Evolutionary conservation across 805 yeast species (phyloP).

Genomic region (Saturnispora silvae): DNA sequence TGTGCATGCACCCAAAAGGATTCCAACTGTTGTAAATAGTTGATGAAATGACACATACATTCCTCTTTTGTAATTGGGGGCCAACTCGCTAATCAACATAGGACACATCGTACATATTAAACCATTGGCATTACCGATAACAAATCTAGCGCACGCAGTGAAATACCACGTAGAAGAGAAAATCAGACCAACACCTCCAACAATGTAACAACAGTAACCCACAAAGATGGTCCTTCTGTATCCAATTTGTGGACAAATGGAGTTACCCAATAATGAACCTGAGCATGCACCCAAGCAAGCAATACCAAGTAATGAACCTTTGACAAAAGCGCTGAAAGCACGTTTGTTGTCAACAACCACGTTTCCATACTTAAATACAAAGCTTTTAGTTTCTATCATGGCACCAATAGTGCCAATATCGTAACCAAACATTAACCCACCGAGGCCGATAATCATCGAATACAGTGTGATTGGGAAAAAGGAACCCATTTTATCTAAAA

Average conservation of each 20-base stretch:
- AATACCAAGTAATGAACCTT: slow-evolving; percentile 24
- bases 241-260: slow-evolving; percentile 20
- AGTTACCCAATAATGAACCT: slow-evolving; percentile 20
- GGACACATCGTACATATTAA: slow-evolving; percentile 25
- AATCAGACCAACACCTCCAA: slow-evolving; percentile 16
- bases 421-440: slow-evolving; percentile 28
- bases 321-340: slow-evolving; percentile 16
- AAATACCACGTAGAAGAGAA: slow-evolving; percentile 17
- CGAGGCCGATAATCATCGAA: slow-evolving; percentile 21
- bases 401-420: slow-evolving; percentile 31
- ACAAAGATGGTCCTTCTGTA: slow-evolving; percentile 16
- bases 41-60: slow-evolving; percentile 25
- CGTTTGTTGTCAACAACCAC: slow-evolving; percentile 1
- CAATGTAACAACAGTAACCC: slow-evolving; percentile 15
- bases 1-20: slow-evolving; percentile 22
- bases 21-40: slow-evolving; percentile 27
- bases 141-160: slow-evolving; percentile 21
- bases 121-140: slow-evolving; percentile 26
- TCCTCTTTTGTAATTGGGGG: slow-evolving; percentile 25
- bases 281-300: slow-evolving; percentile 26
- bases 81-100: slow-evolving; percentile 28
- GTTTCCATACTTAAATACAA: slow-evolving; percentile 20
- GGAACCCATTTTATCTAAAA: slow-evolving; percentile 12
- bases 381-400: slow-evolving; percentile 22
- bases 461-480: slow-evolving; percentile 16